These are phyloP conservation scores for Tylopilus intermedius DNA, from an alignment of 768 basidiomycete genomes.

Conservation along the genomic window DNA sequence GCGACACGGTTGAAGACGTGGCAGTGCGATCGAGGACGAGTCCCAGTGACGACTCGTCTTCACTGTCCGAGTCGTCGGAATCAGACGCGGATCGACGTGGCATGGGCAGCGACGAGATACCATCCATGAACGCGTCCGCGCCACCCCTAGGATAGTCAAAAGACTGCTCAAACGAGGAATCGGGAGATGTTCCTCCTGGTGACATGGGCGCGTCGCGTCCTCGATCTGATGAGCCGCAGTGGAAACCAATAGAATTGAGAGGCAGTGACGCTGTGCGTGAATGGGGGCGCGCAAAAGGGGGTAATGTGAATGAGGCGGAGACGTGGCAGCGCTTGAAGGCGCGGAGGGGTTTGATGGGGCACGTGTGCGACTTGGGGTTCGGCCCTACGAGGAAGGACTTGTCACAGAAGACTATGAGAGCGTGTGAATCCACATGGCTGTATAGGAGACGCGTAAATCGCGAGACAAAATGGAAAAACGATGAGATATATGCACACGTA, in stretches of 20 bases:
- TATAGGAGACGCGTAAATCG: neutral
- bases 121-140: slow-evolving; percentile 40
- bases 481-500: slow-evolving; percentile 28
- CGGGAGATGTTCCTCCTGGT: slow-evolving; percentile 34
- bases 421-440: slow-evolving; percentile 9
- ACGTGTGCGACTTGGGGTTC: slow-evolving; percentile 47
- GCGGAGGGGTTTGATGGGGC: slow-evolving; percentile 68
- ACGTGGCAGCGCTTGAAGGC: slow-evolving; percentile 31
- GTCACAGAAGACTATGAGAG: slow-evolving; percentile 30
- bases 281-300: slow-evolving; percentile 52
- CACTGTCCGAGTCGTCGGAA: slow-evolving; percentile 47
- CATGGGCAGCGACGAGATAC: slow-evolving; percentile 55
- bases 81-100: slow-evolving; percentile 39
- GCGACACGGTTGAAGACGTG: slow-evolving; percentile 59
- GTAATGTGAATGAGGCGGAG: slow-evolving; percentile 45
- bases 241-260: slow-evolving; percentile 36
- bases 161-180: slow-evolving; percentile 27
- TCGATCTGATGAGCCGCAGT: slow-evolving; percentile 40
- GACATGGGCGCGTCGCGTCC: slow-evolving; percentile 26
- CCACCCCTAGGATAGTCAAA: slow-evolving; percentile 35
- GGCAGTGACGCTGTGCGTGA: slow-evolving; percentile 58
- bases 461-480: neutral
- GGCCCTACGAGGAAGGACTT: slow-evolving; percentile 42
- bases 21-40: slow-evolving; percentile 58
- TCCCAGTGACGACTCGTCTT: slow-evolving; percentile 48